Base-by-base conservation (phyloP, 768 basidiomycete species). In the Collybia mongolica region DNA sequence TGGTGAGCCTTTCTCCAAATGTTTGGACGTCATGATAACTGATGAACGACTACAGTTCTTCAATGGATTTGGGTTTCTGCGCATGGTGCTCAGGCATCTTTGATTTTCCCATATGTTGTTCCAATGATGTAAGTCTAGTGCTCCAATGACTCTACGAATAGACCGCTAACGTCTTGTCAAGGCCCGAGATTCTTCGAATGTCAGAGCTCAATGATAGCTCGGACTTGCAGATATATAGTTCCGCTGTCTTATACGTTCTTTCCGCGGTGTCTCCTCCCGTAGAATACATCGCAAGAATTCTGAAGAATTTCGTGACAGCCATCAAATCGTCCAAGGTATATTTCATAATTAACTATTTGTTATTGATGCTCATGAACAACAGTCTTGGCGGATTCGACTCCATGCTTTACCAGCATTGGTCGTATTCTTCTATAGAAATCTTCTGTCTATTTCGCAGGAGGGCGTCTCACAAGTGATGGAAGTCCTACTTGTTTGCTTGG, bases 311-410 rank as follows among this genome's bases (percentile, higher is more conserved):
- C 65, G 79, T 86, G 24, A 67, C 71, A 29, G 87, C 88, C 15
- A 82, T 94, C 67, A 86, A 90, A 54, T 84, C 82, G 24, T 91
- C 93, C 22, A 78, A 78, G 59, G 93, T 90, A 61, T 2, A n/a
- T 22, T 17, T 15, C 19, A 18, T 5, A 11, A 28, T n/a, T 9
- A 19, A 37, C 6, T 8, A 22, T n/a, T 15, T 37, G 20, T 11
- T 26, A 11, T 28, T 29, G 26, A 28, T 35, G 2, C 19, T 19
- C 6, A 19, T 8, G 11, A 26, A 51, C 41, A 3, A 32, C 53
- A 93, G 91, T 93, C 90, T 6, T 97, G 93, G 93, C 81, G 90
- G 48, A 92, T 94, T 60, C 85, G 92, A 3, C 74, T 93, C 29
- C 88, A 93, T 67, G 86, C 89, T 18, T 71, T 96, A 51, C 93